phyloP scores from a whole-genome alignment of 768 basidiomycete species.

The Cystofilobasidium capitatum region DNA sequence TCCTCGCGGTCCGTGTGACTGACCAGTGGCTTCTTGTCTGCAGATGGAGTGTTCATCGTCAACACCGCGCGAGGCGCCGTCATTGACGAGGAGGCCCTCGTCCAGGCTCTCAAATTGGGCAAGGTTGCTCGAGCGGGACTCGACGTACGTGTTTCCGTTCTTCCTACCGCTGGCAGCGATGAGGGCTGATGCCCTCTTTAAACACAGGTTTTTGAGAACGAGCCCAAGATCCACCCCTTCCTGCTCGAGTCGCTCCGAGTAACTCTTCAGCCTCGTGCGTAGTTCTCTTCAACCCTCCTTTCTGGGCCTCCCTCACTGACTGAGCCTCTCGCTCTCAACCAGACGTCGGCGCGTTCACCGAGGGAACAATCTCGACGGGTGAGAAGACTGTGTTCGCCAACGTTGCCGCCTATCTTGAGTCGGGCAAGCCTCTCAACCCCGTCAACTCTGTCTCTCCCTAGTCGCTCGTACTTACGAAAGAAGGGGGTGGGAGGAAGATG shows the following conservation, averaged over 20 bases:
- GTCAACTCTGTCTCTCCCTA: not conserved
- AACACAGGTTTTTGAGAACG: not conserved
- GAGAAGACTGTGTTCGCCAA: slow-evolving; percentile 2
- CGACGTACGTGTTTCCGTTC: slow-evolving; percentile 49
- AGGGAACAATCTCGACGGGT: not conserved
- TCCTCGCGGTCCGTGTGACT: too few species aligned
- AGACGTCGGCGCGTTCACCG: slow-evolving; percentile 10
- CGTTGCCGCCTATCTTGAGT: not conserved
- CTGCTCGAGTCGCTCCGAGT: not conserved
- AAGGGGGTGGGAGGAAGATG: too few species aligned
- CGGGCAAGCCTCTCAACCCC: not conserved
- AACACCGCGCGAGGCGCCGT: slow-evolving; percentile 61
- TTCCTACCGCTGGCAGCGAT: not conserved
- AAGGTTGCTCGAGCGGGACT: slow-evolving; percentile 53
- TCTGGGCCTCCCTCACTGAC: not conserved
- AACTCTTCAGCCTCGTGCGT: not conserved
- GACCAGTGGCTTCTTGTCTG: not conserved
- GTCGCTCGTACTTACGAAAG: too few species aligned
- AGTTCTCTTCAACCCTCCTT: not conserved
- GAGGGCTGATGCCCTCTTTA: too few species aligned
- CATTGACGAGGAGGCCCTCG: slow-evolving; percentile 52
- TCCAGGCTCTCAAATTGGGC: slow-evolving; percentile 45
- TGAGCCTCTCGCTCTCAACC: not conserved
- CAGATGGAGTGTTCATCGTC: slow-evolving; percentile 59
- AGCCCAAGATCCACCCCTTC: not conserved